These are phyloP conservation scores for Lentinula edodes DNA, from an alignment of 768 basidiomycete genomes.

Conservation along the genomic window DNA sequence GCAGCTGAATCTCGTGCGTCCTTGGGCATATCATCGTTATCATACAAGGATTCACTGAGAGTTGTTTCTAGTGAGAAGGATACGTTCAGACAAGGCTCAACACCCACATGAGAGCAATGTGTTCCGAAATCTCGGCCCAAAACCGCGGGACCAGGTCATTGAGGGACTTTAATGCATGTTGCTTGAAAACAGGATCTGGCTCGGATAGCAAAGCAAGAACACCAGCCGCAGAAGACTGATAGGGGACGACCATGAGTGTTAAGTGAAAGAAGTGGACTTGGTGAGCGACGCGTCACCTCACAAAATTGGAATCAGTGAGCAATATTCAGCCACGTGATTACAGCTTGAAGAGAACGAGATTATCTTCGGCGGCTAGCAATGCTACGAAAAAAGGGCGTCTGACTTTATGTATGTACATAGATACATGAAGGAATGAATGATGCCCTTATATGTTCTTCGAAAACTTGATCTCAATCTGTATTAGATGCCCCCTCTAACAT, in stretches of 20 bases:
- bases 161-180: slow-evolving; percentile 84
- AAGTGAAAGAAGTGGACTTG: slow-evolving; percentile 18
- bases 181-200: slow-evolving; percentile 80
- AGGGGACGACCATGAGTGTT: slow-evolving; percentile 55
- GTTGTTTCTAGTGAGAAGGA: neutral
- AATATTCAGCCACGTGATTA: neutral
- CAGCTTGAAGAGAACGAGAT: too few relatives aligned
- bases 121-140: slow-evolving; percentile 98
- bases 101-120: slow-evolving; percentile 81
- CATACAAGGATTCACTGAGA: slow-evolving; percentile 83
- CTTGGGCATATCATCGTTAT: slow-evolving; percentile 69
- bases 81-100: slow-evolving; percentile 6
- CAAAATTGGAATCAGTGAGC: slow-evolving; percentile 7
- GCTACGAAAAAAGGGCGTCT: neutral
- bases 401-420: too few relatives aligned
- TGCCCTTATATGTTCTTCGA: too few relatives aligned
- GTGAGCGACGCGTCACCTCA: slow-evolving; percentile 37
- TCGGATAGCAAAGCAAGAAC: slow-evolving; percentile 90
- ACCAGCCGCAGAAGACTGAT: slow-evolving; percentile 81
- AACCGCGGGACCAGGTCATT: slow-evolving; percentile 86
- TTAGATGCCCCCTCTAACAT: too few relatives aligned
- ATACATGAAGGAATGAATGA: too few relatives aligned
- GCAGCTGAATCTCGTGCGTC: slow-evolving; percentile 80
- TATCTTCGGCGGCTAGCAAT: too few relatives aligned
- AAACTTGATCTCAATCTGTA: too few relatives aligned